Conservation (phyloP, 2,329 filamentous ascomycete genomes). For the Xylariaceae sp. region DNA sequence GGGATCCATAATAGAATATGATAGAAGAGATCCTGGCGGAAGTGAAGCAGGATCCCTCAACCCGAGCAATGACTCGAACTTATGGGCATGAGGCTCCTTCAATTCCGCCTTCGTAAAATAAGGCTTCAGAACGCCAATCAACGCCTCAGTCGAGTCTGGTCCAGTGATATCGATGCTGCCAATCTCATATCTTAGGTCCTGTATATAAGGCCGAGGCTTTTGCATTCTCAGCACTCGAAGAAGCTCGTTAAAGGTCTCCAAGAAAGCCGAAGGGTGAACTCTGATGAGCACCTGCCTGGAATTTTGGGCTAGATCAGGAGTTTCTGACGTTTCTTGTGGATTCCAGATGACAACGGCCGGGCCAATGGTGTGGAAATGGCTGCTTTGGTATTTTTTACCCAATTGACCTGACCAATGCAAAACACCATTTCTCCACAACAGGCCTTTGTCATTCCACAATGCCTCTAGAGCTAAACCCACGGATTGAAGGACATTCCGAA, state of each 20-base stretch:
- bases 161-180: constrained; percentile 54
- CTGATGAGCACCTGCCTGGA: constrained; percentile 59
- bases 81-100: constrained; percentile 38
- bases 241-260: constrained; percentile 63
- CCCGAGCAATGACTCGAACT: constrained; percentile 49
- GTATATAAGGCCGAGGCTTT: constrained; percentile 57
- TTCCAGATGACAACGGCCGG: constrained; percentile 76
- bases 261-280: constrained; percentile 77
- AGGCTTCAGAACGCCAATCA: constrained; percentile 64
- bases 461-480: constrained; percentile 59
- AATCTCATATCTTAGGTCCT: constrained; percentile 66
- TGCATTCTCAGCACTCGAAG: constrained; percentile 53
- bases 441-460: constrained; percentile 59
- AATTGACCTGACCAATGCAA: constrained; percentile 47
- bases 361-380: constrained; percentile 55
- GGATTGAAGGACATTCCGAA: constrained; percentile 62
- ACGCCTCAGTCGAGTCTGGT: constrained; percentile 74
- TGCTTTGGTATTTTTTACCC: constrained; percentile 49
- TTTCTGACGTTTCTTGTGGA: constrained; percentile 30
- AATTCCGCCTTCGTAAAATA: constrained; percentile 32
- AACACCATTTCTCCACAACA: constrained; percentile 62
- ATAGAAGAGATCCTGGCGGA: constrained; percentile 64
- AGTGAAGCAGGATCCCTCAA: constrained; percentile 67
- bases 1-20: constrained; percentile 74
- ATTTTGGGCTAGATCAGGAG: constrained; percentile 14